These are phyloP conservation scores for Pseudonectria buxi DNA, from an alignment of 2,329 filamentous ascomycete genomes.

Conservation along the genomic window DNA sequence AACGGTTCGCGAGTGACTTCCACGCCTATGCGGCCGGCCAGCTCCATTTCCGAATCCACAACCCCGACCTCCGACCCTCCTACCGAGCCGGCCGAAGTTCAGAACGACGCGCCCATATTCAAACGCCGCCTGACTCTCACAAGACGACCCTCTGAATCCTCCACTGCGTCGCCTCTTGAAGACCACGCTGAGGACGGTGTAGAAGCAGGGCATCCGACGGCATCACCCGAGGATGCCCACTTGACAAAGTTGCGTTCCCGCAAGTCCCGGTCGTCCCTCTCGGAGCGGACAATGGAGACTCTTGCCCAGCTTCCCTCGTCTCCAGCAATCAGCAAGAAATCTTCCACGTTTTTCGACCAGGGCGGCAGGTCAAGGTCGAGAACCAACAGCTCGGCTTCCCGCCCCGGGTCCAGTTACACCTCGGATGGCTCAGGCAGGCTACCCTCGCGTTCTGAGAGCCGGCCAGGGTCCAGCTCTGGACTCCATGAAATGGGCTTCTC, in stretches of 20 bases:
- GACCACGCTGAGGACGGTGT: constrained; percentile 16
- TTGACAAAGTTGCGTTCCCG: constrained; percentile 16
- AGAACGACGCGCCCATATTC: constrained; percentile 18
- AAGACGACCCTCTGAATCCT: constrained; percentile 23
- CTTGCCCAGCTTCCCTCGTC: constrained; percentile 72
- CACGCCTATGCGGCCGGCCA: constrained; percentile 12
- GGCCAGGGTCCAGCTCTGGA: constrained; percentile 49
- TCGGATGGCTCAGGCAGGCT: constrained; percentile 51
- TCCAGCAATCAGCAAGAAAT: constrained; percentile 58
- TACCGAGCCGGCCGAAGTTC: constrained; percentile 12
- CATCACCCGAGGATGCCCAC: constrained; percentile 15
- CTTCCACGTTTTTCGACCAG: constrained; percentile 68
- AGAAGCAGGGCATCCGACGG: constrained; percentile 8
- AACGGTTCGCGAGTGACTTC: constrained; percentile 13
- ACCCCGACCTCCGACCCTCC: constrained; percentile 19
- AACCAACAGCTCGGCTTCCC: constrained; percentile 37
- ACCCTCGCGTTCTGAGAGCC: constrained; percentile 43
- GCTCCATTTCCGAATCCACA: constrained; percentile 17
- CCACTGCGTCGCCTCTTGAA: constrained; percentile 17
- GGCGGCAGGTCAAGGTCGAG: constrained; percentile 50
- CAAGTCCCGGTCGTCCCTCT: constrained; percentile 52
- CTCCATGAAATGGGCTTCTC: constrained; percentile 31
- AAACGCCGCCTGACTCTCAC: constrained; percentile 24
- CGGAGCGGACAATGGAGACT: constrained; percentile 81
- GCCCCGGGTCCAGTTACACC: constrained; percentile 54